Conservation (phyloP, 208 protist species). For the Vickermania spadyakhi region DNA sequence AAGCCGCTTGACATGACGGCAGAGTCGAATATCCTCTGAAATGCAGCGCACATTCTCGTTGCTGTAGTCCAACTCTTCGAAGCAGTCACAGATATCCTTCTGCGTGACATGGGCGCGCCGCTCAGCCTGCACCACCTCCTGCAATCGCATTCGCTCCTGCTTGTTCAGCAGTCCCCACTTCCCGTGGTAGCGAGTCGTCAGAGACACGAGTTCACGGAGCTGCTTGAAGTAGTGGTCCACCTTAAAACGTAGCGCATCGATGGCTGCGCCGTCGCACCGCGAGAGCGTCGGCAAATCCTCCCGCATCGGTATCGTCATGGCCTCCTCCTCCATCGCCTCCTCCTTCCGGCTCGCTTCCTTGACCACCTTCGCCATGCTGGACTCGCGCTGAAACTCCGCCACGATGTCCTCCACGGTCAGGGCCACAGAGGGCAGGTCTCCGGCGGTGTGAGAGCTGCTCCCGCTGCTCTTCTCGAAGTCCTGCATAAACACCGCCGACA, state of each 20-base stretch:
- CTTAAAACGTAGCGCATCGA: slow-evolving; percentile 18
- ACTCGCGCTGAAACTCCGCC: neutral
- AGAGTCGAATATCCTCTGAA: slow-evolving; percentile 28
- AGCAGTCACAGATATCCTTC: slow-evolving; percentile 27
- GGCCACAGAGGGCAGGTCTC: neutral
- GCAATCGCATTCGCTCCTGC: slow-evolving; percentile 28
- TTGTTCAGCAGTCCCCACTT: slow-evolving; percentile 41
- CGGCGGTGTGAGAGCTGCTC: neutral
- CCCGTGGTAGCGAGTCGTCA: slow-evolving; percentile 12
- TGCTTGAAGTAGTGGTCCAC: slow-evolving; percentile 21
- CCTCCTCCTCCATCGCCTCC: neutral
- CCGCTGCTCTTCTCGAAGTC: neutral
- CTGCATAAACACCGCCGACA: neutral
- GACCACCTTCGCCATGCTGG: neutral
- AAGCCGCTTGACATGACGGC: slow-evolving; percentile 32
- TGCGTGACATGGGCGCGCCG: slow-evolving; percentile 18
- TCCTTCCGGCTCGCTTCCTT: neutral
- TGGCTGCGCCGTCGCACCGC: slow-evolving; percentile 24
- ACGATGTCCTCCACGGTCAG: neutral
- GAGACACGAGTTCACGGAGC: slow-evolving; percentile 20
- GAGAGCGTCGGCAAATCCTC: slow-evolving; percentile 21
- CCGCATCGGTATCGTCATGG: slow-evolving; percentile 22
- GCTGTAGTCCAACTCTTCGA: slow-evolving; percentile 43
- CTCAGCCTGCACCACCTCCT: slow-evolving; percentile 30
- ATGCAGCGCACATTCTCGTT: slow-evolving; percentile 22